Evolutionary conservation across 352 stramenopile species (phyloP).

Genomic region (Pythium grandisporangium): DNA sequence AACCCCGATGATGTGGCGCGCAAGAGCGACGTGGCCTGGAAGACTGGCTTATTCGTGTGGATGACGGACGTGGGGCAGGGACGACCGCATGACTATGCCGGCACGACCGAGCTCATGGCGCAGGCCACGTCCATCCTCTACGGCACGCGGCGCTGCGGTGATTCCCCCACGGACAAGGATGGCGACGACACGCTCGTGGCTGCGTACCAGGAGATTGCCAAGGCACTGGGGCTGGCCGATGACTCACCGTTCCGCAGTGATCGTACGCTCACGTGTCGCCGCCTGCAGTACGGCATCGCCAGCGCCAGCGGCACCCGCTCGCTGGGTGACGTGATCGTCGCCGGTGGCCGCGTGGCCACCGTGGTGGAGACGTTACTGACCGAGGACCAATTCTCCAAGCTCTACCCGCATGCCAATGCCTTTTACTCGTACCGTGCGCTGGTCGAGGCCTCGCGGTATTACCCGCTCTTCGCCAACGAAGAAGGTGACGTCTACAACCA

Average conservation of each 20-base stretch:
- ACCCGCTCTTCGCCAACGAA: conserved; percentile 6
- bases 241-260: background rate
- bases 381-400: background rate
- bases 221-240: background rate
- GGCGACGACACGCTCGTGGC: background rate
- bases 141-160: background rate
- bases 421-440: conserved; percentile 6
- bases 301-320: background rate
- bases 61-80: background rate
- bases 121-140: background rate
- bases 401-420: conserved; percentile 2
- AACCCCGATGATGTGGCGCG: background rate
- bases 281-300: background rate
- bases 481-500: conserved; percentile 1
- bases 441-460: background rate
- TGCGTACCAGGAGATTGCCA: background rate
- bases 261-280: background rate
- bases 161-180: background rate
- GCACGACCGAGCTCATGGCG: background rate
- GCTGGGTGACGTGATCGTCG: no score
- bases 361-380: background rate
- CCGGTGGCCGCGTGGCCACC: no score
- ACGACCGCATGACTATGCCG: background rate
- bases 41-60: background rate
- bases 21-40: background rate